These are phyloP conservation scores for Globisporangium iwayamae DNA, from an alignment of 352 stramenopile species.

Conservation along the genomic window DNA sequence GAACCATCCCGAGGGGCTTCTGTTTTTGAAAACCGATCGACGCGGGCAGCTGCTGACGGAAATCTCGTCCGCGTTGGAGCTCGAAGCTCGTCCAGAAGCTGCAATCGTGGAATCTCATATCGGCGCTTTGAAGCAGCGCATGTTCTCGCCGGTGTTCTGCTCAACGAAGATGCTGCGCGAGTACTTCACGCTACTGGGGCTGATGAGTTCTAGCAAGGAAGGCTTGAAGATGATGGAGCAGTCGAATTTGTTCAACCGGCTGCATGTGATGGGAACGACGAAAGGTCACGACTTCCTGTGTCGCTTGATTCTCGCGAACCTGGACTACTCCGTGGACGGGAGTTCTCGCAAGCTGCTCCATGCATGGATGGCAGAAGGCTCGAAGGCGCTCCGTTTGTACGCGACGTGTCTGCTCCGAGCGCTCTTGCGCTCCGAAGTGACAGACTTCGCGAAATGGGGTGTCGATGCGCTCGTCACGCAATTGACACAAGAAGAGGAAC, in stretches of 20 bases:
- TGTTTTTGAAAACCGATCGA: conserved; percentile 87
- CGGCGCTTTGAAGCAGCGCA: conserved; percentile 78
- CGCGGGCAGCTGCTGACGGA: conserved; percentile 81
- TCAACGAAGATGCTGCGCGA: conserved; percentile 85
- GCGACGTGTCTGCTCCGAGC: conserved; percentile 81
- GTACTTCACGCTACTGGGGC: conserved; percentile 84
- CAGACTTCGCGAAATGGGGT: conserved; percentile 86
- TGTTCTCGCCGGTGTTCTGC: conserved; percentile 87
- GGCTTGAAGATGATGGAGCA: conserved; percentile 90
- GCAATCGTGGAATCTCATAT: conserved; percentile 88
- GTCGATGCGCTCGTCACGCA: conserved; percentile 85
- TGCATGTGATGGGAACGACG: conserved; percentile 85
- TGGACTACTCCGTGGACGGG: conserved; percentile 87
- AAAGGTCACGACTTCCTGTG: conserved; percentile 89
- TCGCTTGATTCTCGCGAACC: conserved; percentile 81
- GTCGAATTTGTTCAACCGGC: conserved; percentile 84
- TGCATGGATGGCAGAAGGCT: conserved; percentile 86
- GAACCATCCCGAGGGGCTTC: conserved; percentile 81
- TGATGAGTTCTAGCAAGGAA: conserved; percentile 89
- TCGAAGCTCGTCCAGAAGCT: conserved; percentile 81
- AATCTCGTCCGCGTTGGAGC: conserved; percentile 79
- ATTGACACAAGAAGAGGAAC: conserved; percentile 80
- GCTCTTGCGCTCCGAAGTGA: conserved; percentile 79
- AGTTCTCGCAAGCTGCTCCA: conserved; percentile 84
- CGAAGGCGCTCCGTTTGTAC: conserved; percentile 80